Conservation (phyloP, 371 early-diverging fungal species). For the Umbelopsis sp. region DNA sequence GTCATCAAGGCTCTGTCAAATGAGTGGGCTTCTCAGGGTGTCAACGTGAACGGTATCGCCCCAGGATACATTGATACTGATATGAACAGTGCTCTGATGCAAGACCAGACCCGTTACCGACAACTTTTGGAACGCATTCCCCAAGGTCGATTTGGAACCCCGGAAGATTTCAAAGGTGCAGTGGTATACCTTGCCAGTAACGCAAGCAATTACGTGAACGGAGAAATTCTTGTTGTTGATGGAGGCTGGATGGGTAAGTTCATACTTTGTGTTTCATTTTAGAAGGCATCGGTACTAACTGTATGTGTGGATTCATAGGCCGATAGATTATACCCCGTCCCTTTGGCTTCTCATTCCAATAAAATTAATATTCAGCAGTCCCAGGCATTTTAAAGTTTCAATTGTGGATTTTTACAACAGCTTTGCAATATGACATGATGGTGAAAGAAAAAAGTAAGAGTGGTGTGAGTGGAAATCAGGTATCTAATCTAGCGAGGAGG, state of each 20-base stretch:
- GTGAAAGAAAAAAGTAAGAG: neutral
- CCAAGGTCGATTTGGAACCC: constrained; percentile 47
- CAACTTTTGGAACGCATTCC: constrained; percentile 44
- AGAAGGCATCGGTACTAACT: neutral
- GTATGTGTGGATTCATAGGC: neutral
- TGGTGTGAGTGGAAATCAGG: neutral
- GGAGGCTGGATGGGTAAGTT: constrained; percentile 51
- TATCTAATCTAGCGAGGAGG: neutral
- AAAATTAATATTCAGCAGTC: neutral
- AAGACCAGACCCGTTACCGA: constrained; percentile 26
- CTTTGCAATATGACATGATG: neutral
- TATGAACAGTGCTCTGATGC: constrained; percentile 45
- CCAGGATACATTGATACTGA: constrained; percentile 64
- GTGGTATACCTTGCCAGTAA: constrained; percentile 45
- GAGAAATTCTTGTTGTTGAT: constrained; percentile 53
- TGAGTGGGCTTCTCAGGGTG: constrained; percentile 25
- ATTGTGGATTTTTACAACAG: neutral
- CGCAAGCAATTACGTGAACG: constrained; percentile 50
- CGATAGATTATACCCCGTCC: neutral
- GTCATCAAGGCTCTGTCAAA: constrained; percentile 59
- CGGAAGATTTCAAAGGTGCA: constrained; percentile 55
- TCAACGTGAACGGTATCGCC: constrained; percentile 60
- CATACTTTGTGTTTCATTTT: neutral
- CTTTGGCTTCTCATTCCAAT: neutral
- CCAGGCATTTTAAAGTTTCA: neutral